Evolutionary conservation across 2,329 filamentous ascomycete genomes (phyloP).

Genomic region (Eutypella sp.): DNA sequence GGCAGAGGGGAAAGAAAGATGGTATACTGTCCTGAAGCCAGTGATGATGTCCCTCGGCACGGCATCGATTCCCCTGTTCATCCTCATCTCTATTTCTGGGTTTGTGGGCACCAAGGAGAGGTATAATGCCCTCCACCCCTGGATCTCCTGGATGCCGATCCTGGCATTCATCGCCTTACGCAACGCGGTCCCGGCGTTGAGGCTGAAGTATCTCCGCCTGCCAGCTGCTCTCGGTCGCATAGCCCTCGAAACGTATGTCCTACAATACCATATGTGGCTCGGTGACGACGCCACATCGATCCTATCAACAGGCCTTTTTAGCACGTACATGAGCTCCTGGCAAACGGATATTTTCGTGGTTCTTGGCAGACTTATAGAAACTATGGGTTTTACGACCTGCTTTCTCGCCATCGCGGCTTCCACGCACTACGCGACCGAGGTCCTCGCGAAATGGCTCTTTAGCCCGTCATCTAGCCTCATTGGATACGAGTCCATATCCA

Average conservation of each 20-base stretch:
- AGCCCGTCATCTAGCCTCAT: neutral
- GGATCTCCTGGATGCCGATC: slow-evolving; percentile 49
- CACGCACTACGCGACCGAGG: slow-evolving; percentile 17
- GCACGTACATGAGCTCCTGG: neutral
- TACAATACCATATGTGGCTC: slow-evolving; percentile 59
- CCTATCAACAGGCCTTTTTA: slow-evolving; percentile 28
- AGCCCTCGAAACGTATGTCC: slow-evolving; percentile 54
- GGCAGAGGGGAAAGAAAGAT: neutral
- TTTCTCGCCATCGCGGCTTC: slow-evolving; percentile 21
- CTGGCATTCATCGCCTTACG: slow-evolving; percentile 47
- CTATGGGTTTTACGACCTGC: slow-evolving; percentile 18
- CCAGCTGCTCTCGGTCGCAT: slow-evolving; percentile 52
- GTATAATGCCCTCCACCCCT: slow-evolving; percentile 49
- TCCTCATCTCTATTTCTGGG: slow-evolving; percentile 23
- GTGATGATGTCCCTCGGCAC: slow-evolving; percentile 10
- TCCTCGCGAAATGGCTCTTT: slow-evolving; percentile 13
- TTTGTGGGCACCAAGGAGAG: slow-evolving; percentile 26
- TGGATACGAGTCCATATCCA: neutral
- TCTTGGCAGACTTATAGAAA: slow-evolving; percentile 17
- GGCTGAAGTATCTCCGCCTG: slow-evolving; percentile 37
- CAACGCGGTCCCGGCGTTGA: slow-evolving; percentile 38
- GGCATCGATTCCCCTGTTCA: slow-evolving; percentile 26
- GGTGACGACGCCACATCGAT: slow-evolving; percentile 52
- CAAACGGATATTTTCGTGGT: slow-evolving; percentile 4
- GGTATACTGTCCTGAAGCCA: neutral